Conservation (phyloP, 345 rosid species). For the Eutrema japonicum region DNA sequence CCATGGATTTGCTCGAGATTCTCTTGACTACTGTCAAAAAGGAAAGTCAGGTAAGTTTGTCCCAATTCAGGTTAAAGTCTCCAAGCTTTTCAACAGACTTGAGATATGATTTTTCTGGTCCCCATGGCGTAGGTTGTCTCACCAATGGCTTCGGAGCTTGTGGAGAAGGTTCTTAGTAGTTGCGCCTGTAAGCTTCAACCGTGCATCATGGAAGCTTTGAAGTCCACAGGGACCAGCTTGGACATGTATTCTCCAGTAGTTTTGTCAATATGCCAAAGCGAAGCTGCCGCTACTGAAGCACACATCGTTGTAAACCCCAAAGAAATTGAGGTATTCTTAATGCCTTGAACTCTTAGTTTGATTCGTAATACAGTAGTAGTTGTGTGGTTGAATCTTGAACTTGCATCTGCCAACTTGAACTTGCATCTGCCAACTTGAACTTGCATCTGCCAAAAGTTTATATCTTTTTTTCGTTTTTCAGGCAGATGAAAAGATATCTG, state of each 20-base stretch:
- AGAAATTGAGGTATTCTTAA: conserved; percentile 53
- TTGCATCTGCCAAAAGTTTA: conserved; percentile 16
- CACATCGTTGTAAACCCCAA: conserved; percentile 38
- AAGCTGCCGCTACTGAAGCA: conserved; percentile 30
- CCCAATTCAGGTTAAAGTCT: neutral
- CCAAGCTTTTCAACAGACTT: conserved; percentile 15
- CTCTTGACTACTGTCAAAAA: conserved; percentile 68
- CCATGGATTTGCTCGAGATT: conserved; percentile 60
- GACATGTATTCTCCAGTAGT: conserved; percentile 65
- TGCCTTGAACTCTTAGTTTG: conserved; percentile 22
- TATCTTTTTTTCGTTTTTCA: conserved; percentile 29
- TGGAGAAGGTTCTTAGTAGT: conserved; percentile 58
- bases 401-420: conserved; percentile 35
- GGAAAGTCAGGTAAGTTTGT: conserved; percentile 56
- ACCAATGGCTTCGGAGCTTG: conserved; percentile 54
- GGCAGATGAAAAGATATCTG: conserved; percentile 34
- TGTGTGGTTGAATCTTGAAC: conserved; percentile 37
- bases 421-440: conserved; percentile 37
- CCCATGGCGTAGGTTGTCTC: conserved; percentile 50
- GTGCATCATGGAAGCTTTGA: conserved; percentile 57
- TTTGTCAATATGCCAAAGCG: conserved; percentile 53
- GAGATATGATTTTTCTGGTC: conserved; percentile 21
- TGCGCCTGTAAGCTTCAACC: conserved; percentile 67
- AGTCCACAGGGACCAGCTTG: conserved; percentile 49
- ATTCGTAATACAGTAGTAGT: neutral